phyloP scores from a whole-genome alignment of 441 rosid genomes.

The Kokia cookei region DNA sequence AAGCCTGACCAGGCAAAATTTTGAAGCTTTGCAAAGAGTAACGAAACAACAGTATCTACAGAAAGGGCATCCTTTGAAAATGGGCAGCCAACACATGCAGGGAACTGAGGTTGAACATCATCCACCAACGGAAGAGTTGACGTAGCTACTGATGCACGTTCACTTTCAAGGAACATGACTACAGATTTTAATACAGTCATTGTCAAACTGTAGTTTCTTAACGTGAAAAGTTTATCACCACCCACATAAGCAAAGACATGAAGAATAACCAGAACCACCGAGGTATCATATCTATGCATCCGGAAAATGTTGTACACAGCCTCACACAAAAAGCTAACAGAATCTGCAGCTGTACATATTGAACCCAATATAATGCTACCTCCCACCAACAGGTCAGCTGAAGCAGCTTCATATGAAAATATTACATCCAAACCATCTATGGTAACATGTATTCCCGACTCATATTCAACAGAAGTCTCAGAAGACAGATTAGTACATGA shows the following conservation, averaged over 20 bases:
- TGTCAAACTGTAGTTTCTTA: constrained; percentile 26
- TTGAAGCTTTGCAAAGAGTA: constrained; percentile 46
- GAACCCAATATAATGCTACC: constrained; percentile 65
- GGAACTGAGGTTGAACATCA: constrained; percentile 22
- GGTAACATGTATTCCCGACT: constrained; percentile 24
- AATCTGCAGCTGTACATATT: constrained; percentile 41
- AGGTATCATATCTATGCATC: constrained; percentile 25
- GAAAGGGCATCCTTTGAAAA: constrained; percentile 50
- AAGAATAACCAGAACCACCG: constrained; percentile 50
- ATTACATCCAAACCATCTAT: constrained; percentile 34
- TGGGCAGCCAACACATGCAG: constrained; percentile 49
- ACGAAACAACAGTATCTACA: constrained; percentile 30
- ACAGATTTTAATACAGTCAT: constrained; percentile 48
- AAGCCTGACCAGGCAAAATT: constrained; percentile 24
- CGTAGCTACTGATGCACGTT: constrained; percentile 14
- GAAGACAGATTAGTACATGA: constrained; percentile 25
- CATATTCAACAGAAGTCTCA: constrained; percentile 21
- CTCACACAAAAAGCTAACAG: constrained; percentile 41
- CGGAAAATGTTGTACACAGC: constrained; percentile 51
- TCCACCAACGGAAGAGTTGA: constrained; percentile 15
- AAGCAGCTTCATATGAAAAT: constrained; percentile 37
- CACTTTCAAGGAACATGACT: constrained; percentile 45
- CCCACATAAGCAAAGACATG: constrained; percentile 67
- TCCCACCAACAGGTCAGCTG: constrained; percentile 51
- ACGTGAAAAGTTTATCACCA: constrained; percentile 40